Percentiles rank a stretch among this genome's conserved stretches.
Conservation (phyloP, 441 rosid species). For the Populus hybrid region DNA sequence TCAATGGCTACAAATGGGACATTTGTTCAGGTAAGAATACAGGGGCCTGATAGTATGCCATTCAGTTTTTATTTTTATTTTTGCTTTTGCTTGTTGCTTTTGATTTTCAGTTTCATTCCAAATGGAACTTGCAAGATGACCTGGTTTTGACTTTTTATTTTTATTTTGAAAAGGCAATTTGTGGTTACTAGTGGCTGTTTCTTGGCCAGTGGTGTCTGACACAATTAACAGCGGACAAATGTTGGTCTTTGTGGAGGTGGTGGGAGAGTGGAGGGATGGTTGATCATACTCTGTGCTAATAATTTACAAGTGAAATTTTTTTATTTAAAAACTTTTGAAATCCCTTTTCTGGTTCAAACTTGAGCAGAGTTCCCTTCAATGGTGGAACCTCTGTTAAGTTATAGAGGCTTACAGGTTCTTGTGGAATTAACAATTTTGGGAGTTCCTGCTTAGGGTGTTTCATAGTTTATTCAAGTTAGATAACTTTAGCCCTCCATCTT, state of each 20-base stretch:
- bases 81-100: background rate
- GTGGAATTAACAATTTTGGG: background rate
- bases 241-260: background rate
- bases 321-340: background rate
- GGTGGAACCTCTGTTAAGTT: background rate
- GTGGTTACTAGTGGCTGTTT: background rate
- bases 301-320: background rate
- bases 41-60: background rate
- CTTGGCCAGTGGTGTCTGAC: background rate
- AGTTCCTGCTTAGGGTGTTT: background rate
- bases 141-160: background rate
- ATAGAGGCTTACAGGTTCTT: background rate
- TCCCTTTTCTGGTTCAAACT: background rate
- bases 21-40: constrained; percentile 69
- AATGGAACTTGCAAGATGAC: background rate
- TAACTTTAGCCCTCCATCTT: background rate
- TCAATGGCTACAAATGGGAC: constrained; percentile 90
- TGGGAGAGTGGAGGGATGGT: background rate
- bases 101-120: background rate
- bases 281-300: background rate
- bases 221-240: background rate
- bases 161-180: background rate
- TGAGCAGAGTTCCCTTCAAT: background rate
- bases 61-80: background rate
- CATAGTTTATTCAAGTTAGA: background rate